Percentiles rank a stretch among this genome's conserved stretches.
phyloP scores from a whole-genome alignment of 2,329 filamentous ascomycete genomes.

The Ceratocystis cubensis region DNA sequence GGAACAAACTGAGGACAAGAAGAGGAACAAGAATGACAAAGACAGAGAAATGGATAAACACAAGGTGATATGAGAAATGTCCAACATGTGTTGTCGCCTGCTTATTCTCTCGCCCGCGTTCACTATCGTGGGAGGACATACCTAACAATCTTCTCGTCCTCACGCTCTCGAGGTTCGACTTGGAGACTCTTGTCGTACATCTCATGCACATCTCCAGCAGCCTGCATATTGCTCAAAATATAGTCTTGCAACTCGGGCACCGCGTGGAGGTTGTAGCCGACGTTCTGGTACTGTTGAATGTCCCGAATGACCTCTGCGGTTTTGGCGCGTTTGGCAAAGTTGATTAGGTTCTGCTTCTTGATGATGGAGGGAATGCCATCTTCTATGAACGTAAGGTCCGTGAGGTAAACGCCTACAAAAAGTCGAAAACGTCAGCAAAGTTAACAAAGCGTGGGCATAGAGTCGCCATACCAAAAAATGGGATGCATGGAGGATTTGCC shows the following conservation, averaged over 20 bases:
- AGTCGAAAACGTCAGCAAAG: not conserved
- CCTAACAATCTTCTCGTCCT: conserved; percentile 99
- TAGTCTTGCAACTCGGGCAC: conserved; percentile 93
- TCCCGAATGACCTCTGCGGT: conserved; percentile 96
- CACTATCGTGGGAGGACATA: conserved; percentile 37
- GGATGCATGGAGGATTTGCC: conserved; percentile 92
- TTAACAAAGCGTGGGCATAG: not conserved
- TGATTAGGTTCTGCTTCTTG: conserved; percentile 93
- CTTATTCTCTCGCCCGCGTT: conserved; percentile 2
- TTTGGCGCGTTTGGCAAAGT: conserved; percentile 96
- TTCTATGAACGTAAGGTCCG: conserved; percentile 95
- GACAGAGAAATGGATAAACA: not conserved
- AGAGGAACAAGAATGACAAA: not conserved
- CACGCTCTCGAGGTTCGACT: conserved; percentile 86
- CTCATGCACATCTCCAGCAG: conserved; percentile 89
- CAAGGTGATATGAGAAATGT: not conserved
- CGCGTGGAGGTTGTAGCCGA: conserved; percentile 81
- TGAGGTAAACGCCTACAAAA: conserved; percentile 72
- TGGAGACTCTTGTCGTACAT: conserved; percentile 97
- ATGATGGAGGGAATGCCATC: conserved; percentile 93
- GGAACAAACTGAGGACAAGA: no score
- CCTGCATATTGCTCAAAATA: conserved; percentile 91
- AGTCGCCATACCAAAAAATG: conserved; percentile 69
- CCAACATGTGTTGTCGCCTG: not conserved
- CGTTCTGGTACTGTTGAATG: conserved; percentile 97